Percentiles rank a stretch among this genome's conserved stretches.
These are phyloP conservation scores for Ceratocystis lukuohia DNA, from an alignment of 2,329 filamentous ascomycete genomes.

Conservation along the genomic window DNA sequence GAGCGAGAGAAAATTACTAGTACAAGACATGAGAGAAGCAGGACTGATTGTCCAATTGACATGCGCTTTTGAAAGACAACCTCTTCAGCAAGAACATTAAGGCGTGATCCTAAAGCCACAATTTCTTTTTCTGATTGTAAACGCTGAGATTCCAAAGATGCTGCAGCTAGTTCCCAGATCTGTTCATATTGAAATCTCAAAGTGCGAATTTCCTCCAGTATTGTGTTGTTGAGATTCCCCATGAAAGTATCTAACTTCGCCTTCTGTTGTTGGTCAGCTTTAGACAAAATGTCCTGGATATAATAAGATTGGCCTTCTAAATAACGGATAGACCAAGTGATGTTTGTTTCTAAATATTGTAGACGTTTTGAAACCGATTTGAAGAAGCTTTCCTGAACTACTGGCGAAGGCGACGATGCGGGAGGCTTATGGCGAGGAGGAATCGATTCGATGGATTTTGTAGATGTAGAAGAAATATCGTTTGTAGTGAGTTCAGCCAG, in stretches of 20 bases:
- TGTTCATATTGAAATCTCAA: constrained; percentile 85
- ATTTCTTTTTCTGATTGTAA: constrained; percentile 75
- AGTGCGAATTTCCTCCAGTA: constrained; percentile 63
- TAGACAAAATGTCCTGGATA: constrained; percentile 67
- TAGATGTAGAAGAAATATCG: constrained; percentile 30
- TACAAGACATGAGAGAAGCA: constrained; percentile 74
- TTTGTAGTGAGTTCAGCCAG: constrained; percentile 17
- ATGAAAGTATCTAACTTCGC: constrained; percentile 73
- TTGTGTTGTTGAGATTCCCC: constrained; percentile 72
- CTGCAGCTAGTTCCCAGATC: constrained; percentile 88
- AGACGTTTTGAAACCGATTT: constrained; percentile 90
- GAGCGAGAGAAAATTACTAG: constrained; percentile 65
- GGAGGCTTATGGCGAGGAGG: constrained; percentile 4
- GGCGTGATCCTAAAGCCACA: constrained; percentile 61
- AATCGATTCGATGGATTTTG: not conserved
- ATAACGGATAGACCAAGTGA: constrained; percentile 83
- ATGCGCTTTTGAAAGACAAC: constrained; percentile 78
- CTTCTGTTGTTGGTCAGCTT: constrained; percentile 80
- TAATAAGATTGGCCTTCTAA: constrained; percentile 93
- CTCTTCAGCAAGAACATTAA: constrained; percentile 88
- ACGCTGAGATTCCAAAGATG: constrained; percentile 78
- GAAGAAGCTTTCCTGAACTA: constrained; percentile 95
- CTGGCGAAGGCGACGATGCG: constrained; percentile 47
- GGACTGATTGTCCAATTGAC: constrained; percentile 78
- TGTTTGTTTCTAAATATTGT: constrained; percentile 81